A percentile compares a stretch with the other conserved stretches of the same genome.
These are phyloP conservation scores for Cinchona pubescens DNA, from an alignment of 257 asterid species.

Conservation along the genomic window DNA sequence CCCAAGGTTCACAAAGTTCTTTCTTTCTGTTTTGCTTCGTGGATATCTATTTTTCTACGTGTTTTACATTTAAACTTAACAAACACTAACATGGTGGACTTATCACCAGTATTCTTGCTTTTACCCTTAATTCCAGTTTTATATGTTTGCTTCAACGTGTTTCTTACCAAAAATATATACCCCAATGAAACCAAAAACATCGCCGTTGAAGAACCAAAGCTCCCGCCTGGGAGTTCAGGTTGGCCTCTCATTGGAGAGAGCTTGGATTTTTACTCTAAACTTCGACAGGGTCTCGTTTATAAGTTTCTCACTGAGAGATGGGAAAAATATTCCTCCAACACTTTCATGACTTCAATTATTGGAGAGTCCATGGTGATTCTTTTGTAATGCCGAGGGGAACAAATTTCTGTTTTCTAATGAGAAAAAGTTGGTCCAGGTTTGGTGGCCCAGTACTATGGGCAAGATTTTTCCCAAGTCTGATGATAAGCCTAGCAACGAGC, in stretches of 20 bases:
- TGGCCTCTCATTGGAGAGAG: conserved; percentile 19
- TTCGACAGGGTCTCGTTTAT: not conserved
- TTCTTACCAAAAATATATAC: too few relatives aligned
- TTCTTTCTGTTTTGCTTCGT: too few relatives aligned
- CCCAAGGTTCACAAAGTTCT: too few relatives aligned
- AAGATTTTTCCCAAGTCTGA: conserved; percentile 17
- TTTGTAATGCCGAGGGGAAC: conserved; percentile 7
- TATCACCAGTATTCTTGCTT: too few relatives aligned
- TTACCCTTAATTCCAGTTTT: too few relatives aligned
- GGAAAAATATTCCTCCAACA: not conserved
- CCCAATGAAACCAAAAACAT: too few relatives aligned
- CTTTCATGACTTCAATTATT: conserved; percentile 8
- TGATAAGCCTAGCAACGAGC: conserved; percentile 9
- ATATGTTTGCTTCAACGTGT: too few relatives aligned
- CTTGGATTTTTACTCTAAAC: not conserved
- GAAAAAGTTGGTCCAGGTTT: not conserved
- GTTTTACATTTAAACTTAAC: too few relatives aligned
- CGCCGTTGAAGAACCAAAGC: too few relatives aligned
- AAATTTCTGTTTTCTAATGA: conserved; percentile 2
- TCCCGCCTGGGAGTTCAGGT: conserved; percentile 8
- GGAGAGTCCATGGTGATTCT: not conserved
- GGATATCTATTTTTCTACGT: too few relatives aligned
- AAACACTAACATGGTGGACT: too few relatives aligned
- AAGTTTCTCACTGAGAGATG: not conserved
- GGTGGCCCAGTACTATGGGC: conserved; percentile 17